Percentiles rank a stretch among this genome's conserved stretches.
Conservation (phyloP, 2,329 filamentous ascomycete genomes). For the Meredithiella fracta region DNA sequence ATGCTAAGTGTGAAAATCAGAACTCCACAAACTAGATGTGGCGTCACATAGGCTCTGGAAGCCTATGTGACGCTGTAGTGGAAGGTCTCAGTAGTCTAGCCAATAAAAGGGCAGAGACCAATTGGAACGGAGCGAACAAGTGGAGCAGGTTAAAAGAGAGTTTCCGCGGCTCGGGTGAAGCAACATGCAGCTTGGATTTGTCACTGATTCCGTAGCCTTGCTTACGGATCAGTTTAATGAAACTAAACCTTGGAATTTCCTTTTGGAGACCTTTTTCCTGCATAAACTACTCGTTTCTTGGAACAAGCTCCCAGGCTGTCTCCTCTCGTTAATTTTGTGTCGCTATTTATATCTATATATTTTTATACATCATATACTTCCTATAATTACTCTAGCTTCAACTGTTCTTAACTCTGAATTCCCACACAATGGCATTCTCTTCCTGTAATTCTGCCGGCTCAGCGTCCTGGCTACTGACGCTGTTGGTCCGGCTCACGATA, state of each 20-base stretch:
- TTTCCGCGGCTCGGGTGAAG: not conserved
- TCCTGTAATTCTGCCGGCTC: conserved; percentile 3
- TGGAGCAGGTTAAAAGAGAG: not conserved
- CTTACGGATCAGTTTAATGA: conserved; percentile 7
- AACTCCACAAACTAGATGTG: not conserved
- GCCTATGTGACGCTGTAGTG: too few species aligned
- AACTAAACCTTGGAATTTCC: not conserved
- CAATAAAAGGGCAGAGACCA: not conserved
- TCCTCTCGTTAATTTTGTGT: too few species aligned
- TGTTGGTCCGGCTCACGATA: conserved; percentile 15
- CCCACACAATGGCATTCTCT: not conserved
- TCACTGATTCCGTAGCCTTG: conserved; percentile 5
- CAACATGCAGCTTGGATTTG: not conserved
- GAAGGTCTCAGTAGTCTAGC: too few species aligned
- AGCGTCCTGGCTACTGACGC: conserved; percentile 4
- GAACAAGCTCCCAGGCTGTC: not conserved
- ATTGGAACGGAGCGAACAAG: not conserved
- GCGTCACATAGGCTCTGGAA: not conserved
- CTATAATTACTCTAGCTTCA: not conserved
- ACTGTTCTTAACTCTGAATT: too few species aligned
- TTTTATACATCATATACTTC: not conserved
- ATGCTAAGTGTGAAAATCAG: conserved; percentile 9
- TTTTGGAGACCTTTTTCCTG: too few species aligned
- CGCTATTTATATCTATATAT: too few species aligned
- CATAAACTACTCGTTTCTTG: not conserved